A percentile compares a stretch with the other conserved stretches of the same genome.
Conservation (phyloP, 164 flowering plant genomes). For the Aristolochia californica region DNA sequence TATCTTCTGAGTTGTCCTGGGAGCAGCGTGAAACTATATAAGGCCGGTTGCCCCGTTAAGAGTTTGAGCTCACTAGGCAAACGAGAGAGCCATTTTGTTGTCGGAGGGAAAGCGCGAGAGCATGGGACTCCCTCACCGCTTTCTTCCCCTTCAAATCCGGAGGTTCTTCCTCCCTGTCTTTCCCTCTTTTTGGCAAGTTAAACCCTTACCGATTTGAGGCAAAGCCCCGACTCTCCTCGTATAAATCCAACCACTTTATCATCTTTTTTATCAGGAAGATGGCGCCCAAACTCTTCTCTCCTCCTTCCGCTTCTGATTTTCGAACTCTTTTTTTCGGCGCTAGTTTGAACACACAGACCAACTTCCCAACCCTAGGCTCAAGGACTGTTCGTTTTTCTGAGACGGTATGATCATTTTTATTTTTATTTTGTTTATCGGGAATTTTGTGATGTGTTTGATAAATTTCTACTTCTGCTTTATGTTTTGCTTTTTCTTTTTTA, state of each 20-base stretch:
- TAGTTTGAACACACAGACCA: background rate
- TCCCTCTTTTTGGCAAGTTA: too few relatives aligned
- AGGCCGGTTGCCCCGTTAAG: too few relatives aligned
- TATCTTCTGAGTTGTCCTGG: background rate
- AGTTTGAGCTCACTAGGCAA: too few relatives aligned
- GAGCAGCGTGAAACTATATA: background rate
- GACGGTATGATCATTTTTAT: background rate
- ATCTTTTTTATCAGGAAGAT: background rate
- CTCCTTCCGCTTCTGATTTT: background rate
- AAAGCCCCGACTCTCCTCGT: background rate
- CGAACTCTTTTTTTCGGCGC: background rate
- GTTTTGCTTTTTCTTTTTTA: background rate
- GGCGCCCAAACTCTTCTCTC: slow-evolving; percentile 1
- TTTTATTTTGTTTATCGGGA: background rate
- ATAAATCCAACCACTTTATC: background rate
- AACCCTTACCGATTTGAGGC: background rate
- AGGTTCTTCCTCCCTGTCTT: slow-evolving; percentile 1
- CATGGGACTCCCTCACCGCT: background rate
- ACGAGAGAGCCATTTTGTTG: background rate
- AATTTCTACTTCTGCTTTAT: too few relatives aligned
- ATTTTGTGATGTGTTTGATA: background rate
- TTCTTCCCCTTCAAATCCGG: background rate
- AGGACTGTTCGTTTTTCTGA: background rate
- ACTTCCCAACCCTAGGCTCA: background rate
- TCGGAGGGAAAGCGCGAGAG: background rate